Evolutionary conservation across 2,329 filamentous ascomycete genomes (phyloP).

Genomic region (Lojkania enalia): DNA sequence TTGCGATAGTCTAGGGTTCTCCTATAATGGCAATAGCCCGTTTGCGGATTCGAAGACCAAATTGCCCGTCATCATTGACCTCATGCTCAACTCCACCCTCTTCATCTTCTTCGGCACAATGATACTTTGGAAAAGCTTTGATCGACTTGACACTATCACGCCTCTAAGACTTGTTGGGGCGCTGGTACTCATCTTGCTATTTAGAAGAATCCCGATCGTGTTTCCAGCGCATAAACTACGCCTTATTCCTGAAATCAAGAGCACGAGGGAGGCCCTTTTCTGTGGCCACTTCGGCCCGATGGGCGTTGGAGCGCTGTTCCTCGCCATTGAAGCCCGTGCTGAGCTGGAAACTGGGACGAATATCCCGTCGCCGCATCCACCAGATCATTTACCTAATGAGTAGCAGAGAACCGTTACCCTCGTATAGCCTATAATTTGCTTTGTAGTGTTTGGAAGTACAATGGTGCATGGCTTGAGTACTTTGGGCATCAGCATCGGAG

Average conservation of each 20-base stretch:
- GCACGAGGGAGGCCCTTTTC: conserved; percentile 58
- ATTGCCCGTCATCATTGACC: conserved; percentile 56
- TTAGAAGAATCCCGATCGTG: conserved; percentile 58
- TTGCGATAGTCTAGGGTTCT: conserved; percentile 59
- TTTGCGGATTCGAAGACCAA: conserved; percentile 45
- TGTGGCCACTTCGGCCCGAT: conserved; percentile 62
- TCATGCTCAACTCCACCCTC: conserved; percentile 60
- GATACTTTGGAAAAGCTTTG: conserved; percentile 56
- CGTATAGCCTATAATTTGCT: conserved; percentile 60
- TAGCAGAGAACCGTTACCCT: conserved; percentile 47
- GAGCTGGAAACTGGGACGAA: conserved; percentile 56
- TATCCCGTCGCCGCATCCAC: conserved; percentile 51
- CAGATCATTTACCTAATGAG: conserved; percentile 37
- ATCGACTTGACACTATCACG: conserved; percentile 40
- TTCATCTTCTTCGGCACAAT: conserved; percentile 61
- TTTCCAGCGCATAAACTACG: conserved; percentile 50
- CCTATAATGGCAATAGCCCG: conserved; percentile 57
- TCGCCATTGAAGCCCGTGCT: conserved; percentile 59
- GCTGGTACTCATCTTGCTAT: conserved; percentile 54
- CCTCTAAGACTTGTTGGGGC: conserved; percentile 50
- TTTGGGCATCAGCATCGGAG: conserved; percentile 53
- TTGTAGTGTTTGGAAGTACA: conserved; percentile 58
- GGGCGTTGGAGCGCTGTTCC: conserved; percentile 60
- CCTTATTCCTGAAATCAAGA: conserved; percentile 52
- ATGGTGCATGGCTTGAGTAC: conserved; percentile 60